Conservation (phyloP, 2,329 filamentous ascomycete genomes). For the Escovopsis weberi region DNA sequence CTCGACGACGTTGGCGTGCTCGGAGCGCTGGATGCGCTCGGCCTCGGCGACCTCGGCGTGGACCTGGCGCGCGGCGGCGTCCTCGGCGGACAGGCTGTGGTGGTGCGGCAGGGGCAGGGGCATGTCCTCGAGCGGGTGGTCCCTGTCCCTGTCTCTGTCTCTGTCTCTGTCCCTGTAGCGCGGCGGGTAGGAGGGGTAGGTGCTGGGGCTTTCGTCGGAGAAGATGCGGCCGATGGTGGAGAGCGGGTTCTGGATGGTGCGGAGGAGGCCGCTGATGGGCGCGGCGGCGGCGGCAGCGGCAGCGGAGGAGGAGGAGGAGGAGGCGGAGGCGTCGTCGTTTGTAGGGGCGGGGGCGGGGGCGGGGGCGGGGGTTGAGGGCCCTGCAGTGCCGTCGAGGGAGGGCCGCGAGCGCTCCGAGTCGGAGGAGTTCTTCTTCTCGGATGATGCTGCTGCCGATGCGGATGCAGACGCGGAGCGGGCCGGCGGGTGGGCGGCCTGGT, state of each 20-base stretch:
- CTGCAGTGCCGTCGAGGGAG: conserved; percentile 23
- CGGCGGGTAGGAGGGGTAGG: conserved; percentile 12
- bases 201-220: conserved; percentile 43
- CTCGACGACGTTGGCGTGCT: conserved; percentile 85
- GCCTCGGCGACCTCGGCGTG: conserved; percentile 84
- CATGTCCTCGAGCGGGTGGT: conserved; percentile 11
- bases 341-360: no score
- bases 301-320: conserved; percentile 41
- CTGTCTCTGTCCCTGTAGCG: background rate
- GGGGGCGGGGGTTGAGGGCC: background rate
- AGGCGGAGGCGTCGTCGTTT: conserved; percentile 23
- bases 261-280: conserved; percentile 70
- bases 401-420: conserved; percentile 22
- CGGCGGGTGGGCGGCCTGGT: conserved; percentile 32
- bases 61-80: conserved; percentile 79
- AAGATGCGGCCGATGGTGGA: conserved; percentile 92
- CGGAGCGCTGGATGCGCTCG: conserved; percentile 62
- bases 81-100: conserved; percentile 55
- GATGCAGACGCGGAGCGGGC: no score
- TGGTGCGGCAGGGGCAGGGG: conserved; percentile 11
- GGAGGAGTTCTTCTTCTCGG: conserved; percentile 27
- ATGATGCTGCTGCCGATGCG: conserved; percentile 8
- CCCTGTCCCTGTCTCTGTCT: background rate
- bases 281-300: conserved; percentile 54
- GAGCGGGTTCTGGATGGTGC: conserved; percentile 81